Percentiles rank a stretch among this genome's conserved stretches.
These are phyloP conservation scores for Malassezia globosa DNA, from an alignment of 1,284 basidiomycete genomes.

Conservation along the genomic window DNA sequence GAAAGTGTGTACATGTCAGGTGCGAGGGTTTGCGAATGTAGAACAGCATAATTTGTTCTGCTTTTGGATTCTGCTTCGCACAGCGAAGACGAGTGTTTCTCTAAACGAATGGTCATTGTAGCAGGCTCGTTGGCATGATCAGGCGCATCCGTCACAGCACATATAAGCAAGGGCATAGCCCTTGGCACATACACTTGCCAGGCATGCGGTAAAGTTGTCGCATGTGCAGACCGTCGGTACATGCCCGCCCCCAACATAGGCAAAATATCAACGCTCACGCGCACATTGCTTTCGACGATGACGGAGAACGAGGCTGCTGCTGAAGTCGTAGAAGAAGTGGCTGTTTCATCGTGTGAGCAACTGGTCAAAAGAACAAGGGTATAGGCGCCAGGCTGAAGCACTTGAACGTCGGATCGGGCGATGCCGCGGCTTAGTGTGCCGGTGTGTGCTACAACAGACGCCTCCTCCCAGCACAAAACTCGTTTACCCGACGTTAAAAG, in stretches of 20 bases:
- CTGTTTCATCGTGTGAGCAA: too few species aligned
- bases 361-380: conserved; percentile 4
- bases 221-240: conserved; percentile 5
- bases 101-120: neutral
- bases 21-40: neutral
- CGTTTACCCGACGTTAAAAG: conserved; percentile 8
- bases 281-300: conserved; percentile 5
- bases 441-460: neutral
- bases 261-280: neutral
- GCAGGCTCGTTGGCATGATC: neutral
- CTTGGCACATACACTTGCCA: neutral
- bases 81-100: neutral
- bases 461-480: neutral
- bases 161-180: neutral
- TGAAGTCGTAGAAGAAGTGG: neutral
- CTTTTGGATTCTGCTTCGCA: too few species aligned
- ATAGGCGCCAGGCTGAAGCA: conserved; percentile 11
- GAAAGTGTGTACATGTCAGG: neutral
- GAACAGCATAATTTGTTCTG: neutral
- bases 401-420: conserved; percentile 2
- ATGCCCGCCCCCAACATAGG: conserved; percentile 10
- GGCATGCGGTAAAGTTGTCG: neutral
- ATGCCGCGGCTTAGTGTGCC: conserved; percentile 10
- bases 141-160: neutral
- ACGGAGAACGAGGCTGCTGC: neutral